Base-by-base conservation (phyloP, 2,329 filamentous ascomycete species). In the Chaetomium olivaceum region DNA sequence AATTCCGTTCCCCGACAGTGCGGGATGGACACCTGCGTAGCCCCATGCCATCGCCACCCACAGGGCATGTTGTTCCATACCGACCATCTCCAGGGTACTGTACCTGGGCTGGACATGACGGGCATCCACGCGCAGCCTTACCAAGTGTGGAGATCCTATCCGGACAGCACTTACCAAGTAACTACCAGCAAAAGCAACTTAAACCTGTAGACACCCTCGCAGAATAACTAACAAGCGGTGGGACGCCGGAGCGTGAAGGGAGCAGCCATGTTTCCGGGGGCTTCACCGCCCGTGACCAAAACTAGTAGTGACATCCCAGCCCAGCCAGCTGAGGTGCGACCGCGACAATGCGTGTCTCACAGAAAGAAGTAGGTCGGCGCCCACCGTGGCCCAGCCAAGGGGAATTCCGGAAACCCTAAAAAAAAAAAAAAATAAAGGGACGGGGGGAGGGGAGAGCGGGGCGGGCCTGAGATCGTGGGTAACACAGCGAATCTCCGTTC, bases 331-430 rank as follows among this genome's bases (percentile, higher is more conserved):
- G 33, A 57, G 31, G 31, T 57, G n/a, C 23, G 27, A 9, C 14
- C 19, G 9, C 21, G 31, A 21, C 31, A 19, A 36, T 39, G 54
- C 36, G 36, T 39, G 54, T 57, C 54, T 57, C 54, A 57, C 54
- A 57, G 16, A 39, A 57, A 57, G 33, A 36, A 31, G 54, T 57
- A 57, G 54, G 31, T 57, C 23, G 50, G 50, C 50, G 23, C 21
- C 29, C 25, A 27, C 54, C 39, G 16, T 43, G 39, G 16, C 16
- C 33, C 16, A 43, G 39, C 39, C 39, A 43, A 14, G 7, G 39
- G 39, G 16, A 43, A 43, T 43, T 7, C 39, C 39, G 39, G 39
- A 19, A n/a, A n/a, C n/a, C 16, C 39, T 19, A 43, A 43, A 43
- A 43, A n/a, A n/a, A n/a, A n/a, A n/a, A n/a, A n/a, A n/a, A n/a